Base-by-base conservation (phyloP, 2,329 filamentous ascomycete species). In the Knoxdaviesia proteae region DNA sequence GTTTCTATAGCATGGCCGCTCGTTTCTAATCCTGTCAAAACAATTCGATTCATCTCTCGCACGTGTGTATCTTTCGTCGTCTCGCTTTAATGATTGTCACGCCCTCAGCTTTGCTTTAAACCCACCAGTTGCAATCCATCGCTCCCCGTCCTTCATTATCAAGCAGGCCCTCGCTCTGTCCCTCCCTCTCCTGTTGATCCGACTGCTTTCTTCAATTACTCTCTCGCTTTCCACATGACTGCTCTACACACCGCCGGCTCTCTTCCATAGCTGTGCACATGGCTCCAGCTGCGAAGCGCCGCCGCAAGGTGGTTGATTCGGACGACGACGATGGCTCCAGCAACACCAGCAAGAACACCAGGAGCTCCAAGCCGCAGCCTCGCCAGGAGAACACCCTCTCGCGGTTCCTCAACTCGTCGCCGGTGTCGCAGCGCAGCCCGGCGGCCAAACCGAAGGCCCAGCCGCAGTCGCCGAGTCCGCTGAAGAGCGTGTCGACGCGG, bases 271-370 rank as follows among this genome's bases (percentile, higher is more conserved):
- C 9, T 11, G 20, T 20, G 20, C 20, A 58, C 50, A 75, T 75
- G 71, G 67, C 68, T 52, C 69, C 69, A 58, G 64, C 68, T 48
- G 60, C 68, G 54, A 73, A 72, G 60, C 68, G 73, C 56, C 68
- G 67, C 50, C 71, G 65, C 62, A 68, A 67, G 50, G 58, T 69
- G 51, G 56, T 73, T 47, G 61, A 65, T 42, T 58, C 58, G 47
- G 63, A 62, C 38, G 67, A 68, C 42, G 63, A 69, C 48, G 58
- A 61, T 33, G 63, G 68, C 43, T 34, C 42, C 6, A 40, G 20
- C 20, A 20, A 20, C 20, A 2, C 20, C 20, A 2, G 20, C 20
- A 20, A 20, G 20, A 20, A 20, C 20, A 20, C 2, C 20, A 20
- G 3, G 20, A 20, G 20, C 20, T 3, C 20, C 20, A 20, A 20